Percentiles rank a stretch among this genome's conserved stretches.
phyloP scores from a whole-genome alignment of 495 filamentous ascomycete species.

The Annulohypoxylon bovei region DNA sequence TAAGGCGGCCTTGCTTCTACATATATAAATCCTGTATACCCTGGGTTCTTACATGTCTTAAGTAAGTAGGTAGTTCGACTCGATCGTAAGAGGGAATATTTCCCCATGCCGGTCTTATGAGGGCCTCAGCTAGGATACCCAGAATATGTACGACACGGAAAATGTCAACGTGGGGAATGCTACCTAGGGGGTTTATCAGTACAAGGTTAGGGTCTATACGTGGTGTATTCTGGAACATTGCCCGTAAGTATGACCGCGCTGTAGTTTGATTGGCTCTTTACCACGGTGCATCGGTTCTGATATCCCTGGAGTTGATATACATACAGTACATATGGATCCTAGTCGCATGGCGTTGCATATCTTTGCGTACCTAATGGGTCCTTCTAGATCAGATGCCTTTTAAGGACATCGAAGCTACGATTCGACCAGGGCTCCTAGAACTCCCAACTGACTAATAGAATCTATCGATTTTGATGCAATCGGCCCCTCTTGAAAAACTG shows the following conservation, averaged over 20 bases:
- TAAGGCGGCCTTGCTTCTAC: background rate
- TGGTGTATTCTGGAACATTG: slow-evolving; percentile 18
- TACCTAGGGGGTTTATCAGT: slow-evolving; percentile 23
- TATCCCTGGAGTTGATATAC: slow-evolving; percentile 28
- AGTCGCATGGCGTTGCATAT: slow-evolving; percentile 11
- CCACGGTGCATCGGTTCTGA: slow-evolving; percentile 16
- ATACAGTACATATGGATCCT: background rate
- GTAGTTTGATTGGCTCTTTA: slow-evolving; percentile 18
- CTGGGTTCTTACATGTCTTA: background rate
- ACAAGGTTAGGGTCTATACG: slow-evolving; percentile 13
- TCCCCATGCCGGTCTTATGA: slow-evolving; percentile 13
- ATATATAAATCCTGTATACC: background rate
- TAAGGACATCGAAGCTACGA: slow-evolving; percentile 15
- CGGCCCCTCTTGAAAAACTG: slow-evolving; percentile 10
- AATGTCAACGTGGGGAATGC: slow-evolving; percentile 26
- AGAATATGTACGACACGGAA: slow-evolving; percentile 17
- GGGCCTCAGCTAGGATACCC: slow-evolving; percentile 8
- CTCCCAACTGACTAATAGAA: background rate
- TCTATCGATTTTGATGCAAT: slow-evolving; percentile 16
- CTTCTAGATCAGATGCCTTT: slow-evolving; percentile 32
- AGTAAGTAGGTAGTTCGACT: background rate
- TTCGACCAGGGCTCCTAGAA: background rate
- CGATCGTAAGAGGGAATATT: background rate
- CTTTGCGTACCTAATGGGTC: background rate
- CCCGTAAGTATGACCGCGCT: slow-evolving; percentile 18